phyloP scores from a whole-genome alignment of 805 yeast species.

The Ogataea philodendri region DNA sequence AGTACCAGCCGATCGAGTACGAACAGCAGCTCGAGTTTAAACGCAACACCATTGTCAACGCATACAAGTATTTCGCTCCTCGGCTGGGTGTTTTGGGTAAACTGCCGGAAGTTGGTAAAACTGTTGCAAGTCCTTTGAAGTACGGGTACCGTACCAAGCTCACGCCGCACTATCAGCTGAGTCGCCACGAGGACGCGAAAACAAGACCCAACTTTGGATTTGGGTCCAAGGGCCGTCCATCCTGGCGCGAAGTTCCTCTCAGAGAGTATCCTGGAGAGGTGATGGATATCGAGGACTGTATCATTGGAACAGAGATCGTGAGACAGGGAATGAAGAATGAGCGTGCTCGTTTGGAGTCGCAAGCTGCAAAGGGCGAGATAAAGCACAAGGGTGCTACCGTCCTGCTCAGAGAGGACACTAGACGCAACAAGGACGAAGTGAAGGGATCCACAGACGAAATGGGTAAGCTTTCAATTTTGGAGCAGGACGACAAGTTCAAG shows the following conservation, averaged over 20 bases:
- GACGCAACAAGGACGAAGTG: constrained; percentile 33
- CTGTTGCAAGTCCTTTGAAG: constrained; percentile 64
- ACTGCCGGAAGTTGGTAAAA: constrained; percentile 57
- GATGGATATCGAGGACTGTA: constrained; percentile 91
- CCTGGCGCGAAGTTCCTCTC: constrained; percentile 49
- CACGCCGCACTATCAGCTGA: constrained; percentile 92
- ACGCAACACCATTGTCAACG: constrained; percentile 71
- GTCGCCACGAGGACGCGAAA: constrained; percentile 38
- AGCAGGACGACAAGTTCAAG: constrained; percentile 41
- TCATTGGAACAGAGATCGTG: constrained; percentile 79
- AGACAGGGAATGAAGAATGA: constrained; percentile 73
- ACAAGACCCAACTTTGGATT: constrained; percentile 76
- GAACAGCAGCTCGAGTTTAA: constrained; percentile 71
- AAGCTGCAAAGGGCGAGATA: constrained; percentile 34
- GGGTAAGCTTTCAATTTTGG: constrained; percentile 38
- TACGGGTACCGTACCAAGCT: constrained; percentile 85
- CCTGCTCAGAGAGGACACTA: constrained; percentile 75
- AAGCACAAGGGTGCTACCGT: constrained; percentile 75
- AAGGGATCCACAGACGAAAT: constrained; percentile 47
- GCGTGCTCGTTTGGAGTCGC: constrained; percentile 51
- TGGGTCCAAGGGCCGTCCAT: constrained; percentile 78
- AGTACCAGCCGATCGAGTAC: constrained; percentile 78
- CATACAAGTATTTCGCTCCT: constrained; percentile 76
- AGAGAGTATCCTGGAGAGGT: constrained; percentile 56
- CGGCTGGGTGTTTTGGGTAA: constrained; percentile 38